These are phyloP conservation scores for Kluyveromyces lactis DNA, from an alignment of 805 yeast species.

Conservation along the genomic window DNA sequence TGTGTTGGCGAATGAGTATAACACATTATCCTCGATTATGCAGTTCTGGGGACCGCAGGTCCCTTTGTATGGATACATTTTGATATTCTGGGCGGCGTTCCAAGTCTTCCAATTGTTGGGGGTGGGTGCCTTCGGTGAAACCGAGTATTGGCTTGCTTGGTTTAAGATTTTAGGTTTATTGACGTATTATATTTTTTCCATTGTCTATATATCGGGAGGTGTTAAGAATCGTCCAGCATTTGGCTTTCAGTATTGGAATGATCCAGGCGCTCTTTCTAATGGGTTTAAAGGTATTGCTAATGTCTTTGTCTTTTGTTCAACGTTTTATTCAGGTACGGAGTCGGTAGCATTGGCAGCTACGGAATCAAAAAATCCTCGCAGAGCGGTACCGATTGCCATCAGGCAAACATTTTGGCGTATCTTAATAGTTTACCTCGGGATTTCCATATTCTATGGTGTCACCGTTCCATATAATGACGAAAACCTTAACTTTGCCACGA, in stretches of 20 bases:
- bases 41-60: conserved; percentile 11
- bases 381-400: conserved; percentile 48
- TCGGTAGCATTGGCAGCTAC: conserved; percentile 45
- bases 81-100: conserved; percentile 12
- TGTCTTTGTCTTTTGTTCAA: conserved; percentile 51
- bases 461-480: conserved; percentile 42
- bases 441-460: conserved; percentile 46
- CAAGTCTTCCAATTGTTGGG: conserved; percentile 35
- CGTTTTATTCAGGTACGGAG: conserved; percentile 52
- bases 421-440: conserved; percentile 43
- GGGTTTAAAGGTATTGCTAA: conserved; percentile 39
- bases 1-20: conserved; percentile 6
- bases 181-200: conserved; percentile 48
- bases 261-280: conserved; percentile 43
- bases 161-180: conserved; percentile 56
- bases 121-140: conserved; percentile 46
- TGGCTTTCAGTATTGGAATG: conserved; percentile 53
- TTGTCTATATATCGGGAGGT: conserved; percentile 55
- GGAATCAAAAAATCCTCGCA: conserved; percentile 45
- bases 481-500: conserved; percentile 35
- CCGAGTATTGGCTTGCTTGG: conserved; percentile 49
- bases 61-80: conserved; percentile 12
- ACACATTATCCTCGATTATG: conserved; percentile 5
- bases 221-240: conserved; percentile 45
- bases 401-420: conserved; percentile 39